Percentiles rank a stretch among this genome's conserved stretches.
phyloP scores from a whole-genome alignment of 345 rosid species.

The Combretum micranthum region DNA sequence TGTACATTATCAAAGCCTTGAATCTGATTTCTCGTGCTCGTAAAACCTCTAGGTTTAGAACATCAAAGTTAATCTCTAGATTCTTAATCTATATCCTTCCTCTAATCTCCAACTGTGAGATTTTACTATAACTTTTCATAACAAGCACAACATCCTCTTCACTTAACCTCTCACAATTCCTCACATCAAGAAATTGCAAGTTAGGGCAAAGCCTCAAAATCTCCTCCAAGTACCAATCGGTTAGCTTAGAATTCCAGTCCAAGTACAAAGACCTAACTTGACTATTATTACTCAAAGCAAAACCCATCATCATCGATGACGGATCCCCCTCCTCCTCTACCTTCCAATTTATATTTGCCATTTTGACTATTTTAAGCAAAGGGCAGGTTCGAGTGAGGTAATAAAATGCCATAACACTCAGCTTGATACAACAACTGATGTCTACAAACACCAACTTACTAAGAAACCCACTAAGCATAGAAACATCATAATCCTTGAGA shows the following conservation, averaged over 20 bases:
- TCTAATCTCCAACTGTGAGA: conserved; percentile 44
- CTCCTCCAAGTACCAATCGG: conserved; percentile 43
- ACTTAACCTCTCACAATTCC: conserved; percentile 36
- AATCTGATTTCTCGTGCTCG: conserved; percentile 36
- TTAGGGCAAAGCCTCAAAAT: conserved; percentile 33
- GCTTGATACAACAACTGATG: conserved; percentile 44
- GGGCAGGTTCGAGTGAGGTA: conserved; percentile 35
- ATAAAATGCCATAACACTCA: conserved; percentile 46
- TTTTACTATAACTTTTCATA: conserved; percentile 32
- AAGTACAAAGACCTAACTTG: conserved; percentile 38
- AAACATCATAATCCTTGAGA: conserved; percentile 43
- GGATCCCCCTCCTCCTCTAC: conserved; percentile 37
- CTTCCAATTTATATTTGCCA: conserved; percentile 58
- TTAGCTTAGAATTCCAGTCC: conserved; percentile 32
- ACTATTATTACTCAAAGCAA: conserved; percentile 21
- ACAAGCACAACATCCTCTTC: conserved; percentile 38
- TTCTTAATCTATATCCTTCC: conserved; percentile 26
- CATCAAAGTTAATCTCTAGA: conserved; percentile 33
- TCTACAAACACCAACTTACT: conserved; percentile 31
- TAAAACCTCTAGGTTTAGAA: conserved; percentile 54
- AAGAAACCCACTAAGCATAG: conserved; percentile 27
- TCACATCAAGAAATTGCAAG: conserved; percentile 37
- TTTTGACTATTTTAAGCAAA: conserved; percentile 32
- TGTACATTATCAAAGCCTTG: too few species aligned
- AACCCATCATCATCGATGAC: conserved; percentile 7